phyloP scores from a whole-genome alignment of 306 rosid species.

The Dryas alaskensis region DNA sequence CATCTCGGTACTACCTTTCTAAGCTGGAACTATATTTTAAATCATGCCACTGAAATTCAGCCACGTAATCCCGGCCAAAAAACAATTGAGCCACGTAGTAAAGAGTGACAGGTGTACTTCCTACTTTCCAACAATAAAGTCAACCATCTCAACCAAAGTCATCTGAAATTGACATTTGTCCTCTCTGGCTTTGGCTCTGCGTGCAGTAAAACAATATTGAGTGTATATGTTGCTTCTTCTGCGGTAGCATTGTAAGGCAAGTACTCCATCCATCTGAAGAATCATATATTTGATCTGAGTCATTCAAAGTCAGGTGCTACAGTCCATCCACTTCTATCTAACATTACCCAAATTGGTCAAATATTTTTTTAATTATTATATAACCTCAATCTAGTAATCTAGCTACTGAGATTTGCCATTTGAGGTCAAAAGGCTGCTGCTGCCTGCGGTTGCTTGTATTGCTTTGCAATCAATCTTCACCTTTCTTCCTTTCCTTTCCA shows the following conservation, averaged over 20 bases:
- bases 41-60: background rate
- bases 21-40: constrained; percentile 21
- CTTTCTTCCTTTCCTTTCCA: constrained; percentile 15
- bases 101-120: constrained; percentile 35
- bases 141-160: constrained; percentile 27
- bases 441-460: constrained; percentile 4
- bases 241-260: constrained; percentile 23
- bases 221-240: no score
- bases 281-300: constrained; percentile 31
- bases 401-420: constrained; percentile 4
- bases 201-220: no score
- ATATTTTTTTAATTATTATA: constrained; percentile 23
- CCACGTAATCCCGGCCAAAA: background rate
- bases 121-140: constrained; percentile 35
- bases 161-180: constrained; percentile 42
- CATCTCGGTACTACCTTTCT: constrained; percentile 31
- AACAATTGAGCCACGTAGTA: constrained; percentile 31
- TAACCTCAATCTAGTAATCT: background rate
- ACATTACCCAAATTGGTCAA: constrained; percentile 42
- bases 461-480: constrained; percentile 18
- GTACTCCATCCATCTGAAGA: constrained; percentile 15
- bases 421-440: constrained; percentile 4
- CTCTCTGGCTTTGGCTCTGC: background rate
- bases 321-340: constrained; percentile 78
- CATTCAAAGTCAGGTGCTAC: constrained; percentile 58